These are phyloP conservation scores for Umbellularia californica DNA, from an alignment of 164 flowering plant species.

Conservation along the genomic window DNA sequence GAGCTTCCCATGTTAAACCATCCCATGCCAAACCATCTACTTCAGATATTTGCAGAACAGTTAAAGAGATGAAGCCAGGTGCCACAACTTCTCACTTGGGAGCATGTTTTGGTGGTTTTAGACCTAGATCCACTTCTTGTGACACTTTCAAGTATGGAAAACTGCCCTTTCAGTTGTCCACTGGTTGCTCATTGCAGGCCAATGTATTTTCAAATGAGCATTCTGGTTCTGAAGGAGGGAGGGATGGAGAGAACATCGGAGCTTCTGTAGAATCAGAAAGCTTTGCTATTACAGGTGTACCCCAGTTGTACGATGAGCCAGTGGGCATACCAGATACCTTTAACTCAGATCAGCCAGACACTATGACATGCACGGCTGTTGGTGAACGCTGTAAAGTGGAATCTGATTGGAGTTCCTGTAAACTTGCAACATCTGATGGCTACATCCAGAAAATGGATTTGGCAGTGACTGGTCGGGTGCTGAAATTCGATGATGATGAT, in stretches of 20 bases:
- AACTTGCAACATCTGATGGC: constrained; percentile 1
- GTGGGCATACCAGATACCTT: not conserved
- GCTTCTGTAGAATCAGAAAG: constrained; percentile 13
- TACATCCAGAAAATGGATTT: constrained; percentile 3
- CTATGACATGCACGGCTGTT: not conserved
- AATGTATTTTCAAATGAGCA: not conserved
- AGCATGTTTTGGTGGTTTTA: constrained; percentile 6
- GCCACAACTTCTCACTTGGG: not conserved
- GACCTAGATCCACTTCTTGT: not conserved
- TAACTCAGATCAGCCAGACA: not conserved
- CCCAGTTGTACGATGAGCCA: constrained; percentile 5
- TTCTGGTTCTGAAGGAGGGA: not conserved
- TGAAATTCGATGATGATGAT: constrained; percentile 3
- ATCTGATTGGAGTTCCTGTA: not conserved
- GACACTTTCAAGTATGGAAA: constrained; percentile 8
- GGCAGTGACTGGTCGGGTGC: not conserved
- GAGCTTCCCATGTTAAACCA: constrained; percentile 5
- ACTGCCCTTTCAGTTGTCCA: constrained; percentile 9
- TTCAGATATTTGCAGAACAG: constrained; percentile 6
- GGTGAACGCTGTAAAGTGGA: constrained; percentile 1
- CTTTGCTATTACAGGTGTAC: constrained; percentile 1
- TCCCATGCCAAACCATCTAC: constrained; percentile 1
- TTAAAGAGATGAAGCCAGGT: constrained; percentile 10
- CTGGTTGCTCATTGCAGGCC: constrained; percentile 5
- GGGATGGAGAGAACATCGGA: constrained; percentile 4